Conservation (phyloP, 768 basidiomycete genomes). For the Amanita jacksonii region DNA sequence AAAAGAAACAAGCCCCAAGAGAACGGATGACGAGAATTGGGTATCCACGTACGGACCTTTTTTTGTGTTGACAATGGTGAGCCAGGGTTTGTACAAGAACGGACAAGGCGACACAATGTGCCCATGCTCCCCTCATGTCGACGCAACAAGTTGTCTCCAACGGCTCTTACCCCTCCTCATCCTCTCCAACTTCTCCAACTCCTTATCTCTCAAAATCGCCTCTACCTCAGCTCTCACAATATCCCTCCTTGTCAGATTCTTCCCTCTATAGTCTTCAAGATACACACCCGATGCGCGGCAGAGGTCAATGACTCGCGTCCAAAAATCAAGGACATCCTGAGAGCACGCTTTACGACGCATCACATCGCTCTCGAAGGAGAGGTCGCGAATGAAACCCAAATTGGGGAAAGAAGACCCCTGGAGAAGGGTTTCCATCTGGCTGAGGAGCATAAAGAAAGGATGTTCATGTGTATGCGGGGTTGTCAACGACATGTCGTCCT, state of each 20-base stretch:
- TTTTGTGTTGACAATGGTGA: too few species aligned
- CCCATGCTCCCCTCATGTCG: too few species aligned
- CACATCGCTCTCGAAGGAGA: constrained; percentile 47
- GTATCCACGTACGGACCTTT: too few species aligned
- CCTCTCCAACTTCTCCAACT: constrained; percentile 13
- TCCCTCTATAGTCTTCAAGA: constrained; percentile 2
- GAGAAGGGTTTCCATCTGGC: constrained; percentile 56
- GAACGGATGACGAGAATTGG: too few species aligned
- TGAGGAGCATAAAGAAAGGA: constrained; percentile 54
- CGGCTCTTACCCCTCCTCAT: too few species aligned
- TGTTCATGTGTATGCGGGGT: constrained; percentile 24
- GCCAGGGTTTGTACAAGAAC: too few species aligned
- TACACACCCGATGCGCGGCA: neutral
- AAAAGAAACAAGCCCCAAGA: too few species aligned
- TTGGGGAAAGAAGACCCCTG: constrained; percentile 51
- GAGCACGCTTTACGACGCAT: constrained; percentile 33
- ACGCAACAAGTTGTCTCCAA: too few species aligned
- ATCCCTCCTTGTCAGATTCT: constrained; percentile 1
- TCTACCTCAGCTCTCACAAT: constrained; percentile 6
- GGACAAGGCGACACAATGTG: too few species aligned
- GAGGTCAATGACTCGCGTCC: constrained; percentile 22
- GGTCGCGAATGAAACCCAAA: constrained; percentile 52
- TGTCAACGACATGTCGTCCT: constrained; percentile 26
- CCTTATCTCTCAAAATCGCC: constrained; percentile 5
- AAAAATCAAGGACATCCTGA: constrained; percentile 27